Conservation (phyloP, 2,329 filamentous ascomycete species). For the Colletotrichum melonis region DNA sequence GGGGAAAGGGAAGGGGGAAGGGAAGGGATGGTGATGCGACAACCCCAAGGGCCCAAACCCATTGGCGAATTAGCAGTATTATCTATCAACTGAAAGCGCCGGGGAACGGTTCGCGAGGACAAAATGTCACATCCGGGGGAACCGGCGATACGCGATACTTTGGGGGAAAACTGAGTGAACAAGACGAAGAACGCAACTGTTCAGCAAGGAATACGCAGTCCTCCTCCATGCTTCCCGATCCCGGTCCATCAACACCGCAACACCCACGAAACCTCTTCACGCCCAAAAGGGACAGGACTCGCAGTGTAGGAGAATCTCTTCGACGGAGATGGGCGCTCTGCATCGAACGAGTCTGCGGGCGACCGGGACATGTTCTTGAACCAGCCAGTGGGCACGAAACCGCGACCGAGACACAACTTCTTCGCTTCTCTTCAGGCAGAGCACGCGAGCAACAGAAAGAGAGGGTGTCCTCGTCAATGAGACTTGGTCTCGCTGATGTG, state of each 20-base stretch:
- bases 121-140: conserved; percentile 3
- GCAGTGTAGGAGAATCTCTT: not conserved
- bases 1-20: not conserved
- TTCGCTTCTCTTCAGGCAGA: not conserved
- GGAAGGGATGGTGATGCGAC: not conserved
- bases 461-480: conserved; percentile 31
- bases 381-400: not conserved
- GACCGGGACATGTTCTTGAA: not conserved
- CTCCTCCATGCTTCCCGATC: not conserved
- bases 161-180: not conserved
- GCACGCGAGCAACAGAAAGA: not conserved
- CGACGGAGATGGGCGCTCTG: conserved; percentile 22
- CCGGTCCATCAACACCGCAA: not conserved
- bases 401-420: not conserved
- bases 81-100: not conserved
- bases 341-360: conserved; percentile 35
- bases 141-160: not conserved
- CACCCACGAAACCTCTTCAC: not conserved
- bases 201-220: conserved; percentile 1
- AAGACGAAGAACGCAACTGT: not conserved
- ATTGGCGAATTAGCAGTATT: not conserved
- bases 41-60: not conserved
- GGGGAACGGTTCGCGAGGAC: not conserved
- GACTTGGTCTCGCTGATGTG: too few relatives aligned
- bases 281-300: not conserved